A percentile compares a stretch with the other conserved stretches of the same genome.
phyloP scores from a whole-genome alignment of 192 early-diverging fungal species.

The Dimargaris cristalligena region DNA sequence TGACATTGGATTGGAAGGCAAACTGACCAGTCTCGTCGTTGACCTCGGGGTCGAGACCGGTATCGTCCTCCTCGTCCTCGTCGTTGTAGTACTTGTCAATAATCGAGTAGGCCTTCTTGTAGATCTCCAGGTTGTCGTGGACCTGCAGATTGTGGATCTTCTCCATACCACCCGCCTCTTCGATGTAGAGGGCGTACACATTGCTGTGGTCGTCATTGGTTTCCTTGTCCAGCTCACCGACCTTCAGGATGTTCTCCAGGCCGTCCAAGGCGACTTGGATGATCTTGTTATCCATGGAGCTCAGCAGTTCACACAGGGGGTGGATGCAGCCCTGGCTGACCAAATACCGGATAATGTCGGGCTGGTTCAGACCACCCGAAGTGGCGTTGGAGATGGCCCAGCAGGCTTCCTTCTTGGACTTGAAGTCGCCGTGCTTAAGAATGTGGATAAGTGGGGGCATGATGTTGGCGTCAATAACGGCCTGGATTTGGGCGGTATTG shows the following conservation, averaged over 20 bases:
- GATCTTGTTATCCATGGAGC: slow-evolving; percentile 86
- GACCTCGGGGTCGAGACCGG: slow-evolving; percentile 49
- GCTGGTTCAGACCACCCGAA: slow-evolving; percentile 75
- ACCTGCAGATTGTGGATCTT: slow-evolving; percentile 87
- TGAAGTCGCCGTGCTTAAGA: slow-evolving; percentile 80
- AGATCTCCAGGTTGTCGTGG: slow-evolving; percentile 92
- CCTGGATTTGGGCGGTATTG: slow-evolving; percentile 81
- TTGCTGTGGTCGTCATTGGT: slow-evolving; percentile 45
- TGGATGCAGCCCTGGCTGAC: slow-evolving; percentile 86
- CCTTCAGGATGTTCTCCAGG: slow-evolving; percentile 93
- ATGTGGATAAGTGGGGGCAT: slow-evolving; percentile 81
- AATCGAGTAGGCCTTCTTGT: slow-evolving; percentile 88
- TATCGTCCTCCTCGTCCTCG: slow-evolving; percentile 68
- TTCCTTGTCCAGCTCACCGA: slow-evolving; percentile 74
- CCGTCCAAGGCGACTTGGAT: slow-evolving; percentile 95
- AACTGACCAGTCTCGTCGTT: slow-evolving; percentile 62
- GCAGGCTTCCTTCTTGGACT: slow-evolving; percentile 98
- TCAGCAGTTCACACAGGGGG: slow-evolving; percentile 86
- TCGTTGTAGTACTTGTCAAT: slow-evolving; percentile 92
- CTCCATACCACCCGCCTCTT: slow-evolving; percentile 89
- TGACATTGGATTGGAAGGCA: slow-evolving; percentile 51
- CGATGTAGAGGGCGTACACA: slow-evolving; percentile 74
- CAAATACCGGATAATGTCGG: slow-evolving; percentile 87
- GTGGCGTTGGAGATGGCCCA: slow-evolving; percentile 99
- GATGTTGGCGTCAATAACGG: slow-evolving; percentile 86